phyloP scores from a whole-genome alignment of 164 flowering plant species.

The Kalanchoe fedtschenkoi region DNA sequence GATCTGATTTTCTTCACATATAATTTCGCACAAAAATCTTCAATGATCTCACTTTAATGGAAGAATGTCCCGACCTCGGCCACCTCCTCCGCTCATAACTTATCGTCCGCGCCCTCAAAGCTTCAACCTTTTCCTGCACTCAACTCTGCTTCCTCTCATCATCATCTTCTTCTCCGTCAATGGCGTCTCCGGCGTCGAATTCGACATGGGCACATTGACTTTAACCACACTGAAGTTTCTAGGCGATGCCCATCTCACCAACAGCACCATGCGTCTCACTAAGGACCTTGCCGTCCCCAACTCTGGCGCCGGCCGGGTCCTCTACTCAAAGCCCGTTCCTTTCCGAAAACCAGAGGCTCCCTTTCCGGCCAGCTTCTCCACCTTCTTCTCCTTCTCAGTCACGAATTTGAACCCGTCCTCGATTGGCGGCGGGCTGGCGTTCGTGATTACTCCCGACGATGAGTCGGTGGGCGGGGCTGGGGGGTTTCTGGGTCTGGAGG shows the following conservation, averaged over 20 bases:
- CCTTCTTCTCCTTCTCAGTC: conserved; percentile 9
- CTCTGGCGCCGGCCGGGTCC: conserved; percentile 4
- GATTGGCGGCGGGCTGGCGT: conserved; percentile 9
- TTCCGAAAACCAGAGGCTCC: background rate
- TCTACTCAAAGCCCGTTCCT: conserved; percentile 1
- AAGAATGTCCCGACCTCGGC: background rate
- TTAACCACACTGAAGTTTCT: conserved; percentile 2
- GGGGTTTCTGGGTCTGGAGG: background rate
- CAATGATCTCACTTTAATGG: background rate
- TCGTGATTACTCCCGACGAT: conserved; percentile 5
- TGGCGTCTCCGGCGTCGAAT: background rate
- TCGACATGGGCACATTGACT: conserved; percentile 5
- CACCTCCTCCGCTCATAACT: background rate
- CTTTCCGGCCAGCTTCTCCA: conserved; percentile 3
- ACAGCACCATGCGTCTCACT: background rate
- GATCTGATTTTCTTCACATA: background rate
- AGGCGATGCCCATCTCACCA: conserved; percentile 8
- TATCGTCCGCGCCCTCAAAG: no score
- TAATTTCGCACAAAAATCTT: background rate
- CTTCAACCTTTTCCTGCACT: background rate
- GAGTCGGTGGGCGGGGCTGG: conserved; percentile 2
- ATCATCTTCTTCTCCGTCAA: background rate
- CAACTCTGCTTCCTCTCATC: background rate
- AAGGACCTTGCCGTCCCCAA: conserved; percentile 7
- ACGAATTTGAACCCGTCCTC: conserved; percentile 8